Evolutionary conservation across 2,329 filamentous ascomycete genomes (phyloP), one percentile per base, ranked within the genome.

Genomic region (Claviceps pusilla): DNA sequence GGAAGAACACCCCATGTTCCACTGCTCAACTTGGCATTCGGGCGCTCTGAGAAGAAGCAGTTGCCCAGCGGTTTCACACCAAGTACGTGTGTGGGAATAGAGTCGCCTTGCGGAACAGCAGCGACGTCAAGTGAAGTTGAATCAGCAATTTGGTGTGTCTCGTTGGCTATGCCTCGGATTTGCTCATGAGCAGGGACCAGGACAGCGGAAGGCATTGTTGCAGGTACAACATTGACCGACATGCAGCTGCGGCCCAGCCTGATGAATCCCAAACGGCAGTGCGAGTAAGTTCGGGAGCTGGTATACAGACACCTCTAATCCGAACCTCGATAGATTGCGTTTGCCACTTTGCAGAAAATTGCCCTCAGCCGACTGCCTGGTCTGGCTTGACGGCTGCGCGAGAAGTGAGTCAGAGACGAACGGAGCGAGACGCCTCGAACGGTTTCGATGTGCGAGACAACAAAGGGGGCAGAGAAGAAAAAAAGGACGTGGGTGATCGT

Each of bases 1-100:
- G 90, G 86, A 53, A 95, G 71, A 43, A 68, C 66, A 55, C 77
- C 76, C 65, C 95, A 85, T 5, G 65, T 64, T 16, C 89, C 90
- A 57, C 82, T 78, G 43, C 73, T 76, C 50, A 73, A 68, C 56
- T 87, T 86, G 50, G 89, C 78, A 69, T 87, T 87, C 54, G 75
- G 75, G 2, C 73, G 74, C 12, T 80, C 74, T 24, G 82, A 80
- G 47, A 91, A 78, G 50, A 77, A 83, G 61, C 84, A 83, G 72
- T 98, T 97, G 42, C 91, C 93, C 57, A 86, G 78, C 1, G 93
- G 91, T 65, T 89, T 93, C 59, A 97, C 76, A 37, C 86, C 86
- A 49, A 95, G 73, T 42, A 89, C 89, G 73, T 97, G 91, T 43
- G 76, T 74, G 51, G 86, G 85, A 53, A 95, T 83, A 48, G 80